phyloP scores from a whole-genome alignment of 306 rosid species.

The Begonia peltatifolia region DNA sequence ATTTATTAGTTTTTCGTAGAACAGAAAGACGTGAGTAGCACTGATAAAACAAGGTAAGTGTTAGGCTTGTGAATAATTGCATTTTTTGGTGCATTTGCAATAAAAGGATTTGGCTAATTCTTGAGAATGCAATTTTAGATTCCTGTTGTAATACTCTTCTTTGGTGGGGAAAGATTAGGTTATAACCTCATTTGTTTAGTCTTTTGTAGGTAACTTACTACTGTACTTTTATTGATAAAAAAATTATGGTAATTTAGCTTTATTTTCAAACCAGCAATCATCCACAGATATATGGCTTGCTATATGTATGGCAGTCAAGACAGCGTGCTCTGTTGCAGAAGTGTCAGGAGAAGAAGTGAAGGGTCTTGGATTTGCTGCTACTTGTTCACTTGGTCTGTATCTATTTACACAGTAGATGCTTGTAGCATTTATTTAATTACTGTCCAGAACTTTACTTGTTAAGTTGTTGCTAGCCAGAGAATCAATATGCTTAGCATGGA shows the following conservation, averaged over 20 bases:
- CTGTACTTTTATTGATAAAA: neutral
- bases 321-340: conserved; percentile 60
- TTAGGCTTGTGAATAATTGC: no score
- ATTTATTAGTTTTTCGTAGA: no score
- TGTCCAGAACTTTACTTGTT: neutral
- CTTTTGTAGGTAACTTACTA: no score
- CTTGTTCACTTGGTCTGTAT: conserved; percentile 83
- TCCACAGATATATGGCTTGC: conserved; percentile 99
- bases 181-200: no score
- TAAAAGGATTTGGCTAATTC: no score
- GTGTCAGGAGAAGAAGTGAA: conserved; percentile 56
- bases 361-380: conserved; percentile 86
- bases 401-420: neutral
- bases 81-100: no score
- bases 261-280: conserved; percentile 66
- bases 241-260: conserved; percentile 13
- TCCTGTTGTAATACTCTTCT: no score
- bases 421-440: no score
- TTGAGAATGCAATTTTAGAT: no score
- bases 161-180: no score
- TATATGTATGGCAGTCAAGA: conserved; percentile 75
- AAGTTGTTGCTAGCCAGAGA: neutral
- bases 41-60: no score
- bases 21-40: no score
- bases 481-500: neutral